Percentiles rank a stretch among this genome's conserved stretches.
Conservation (phyloP, 164 flowering plant species). For the Cinnamomum micranthum region DNA sequence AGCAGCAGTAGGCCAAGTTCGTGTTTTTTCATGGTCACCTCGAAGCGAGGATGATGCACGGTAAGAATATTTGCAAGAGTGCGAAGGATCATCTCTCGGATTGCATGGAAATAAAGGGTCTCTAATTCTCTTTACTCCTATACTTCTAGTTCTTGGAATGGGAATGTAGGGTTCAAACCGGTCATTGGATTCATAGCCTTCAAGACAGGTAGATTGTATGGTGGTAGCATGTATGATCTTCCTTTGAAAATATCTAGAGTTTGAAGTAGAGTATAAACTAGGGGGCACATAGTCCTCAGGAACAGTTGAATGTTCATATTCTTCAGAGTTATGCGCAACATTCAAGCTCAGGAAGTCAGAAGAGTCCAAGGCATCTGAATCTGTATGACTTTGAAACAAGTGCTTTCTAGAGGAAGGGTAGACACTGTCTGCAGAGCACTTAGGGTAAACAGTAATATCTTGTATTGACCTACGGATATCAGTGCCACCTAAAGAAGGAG, state of each 20-base stretch:
- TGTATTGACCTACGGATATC: too few species aligned
- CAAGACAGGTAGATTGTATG: background rate
- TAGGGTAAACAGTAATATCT: background rate
- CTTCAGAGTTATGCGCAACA: background rate
- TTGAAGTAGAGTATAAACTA: constrained; percentile 2
- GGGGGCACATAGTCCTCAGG: constrained; percentile 2
- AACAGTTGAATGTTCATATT: background rate
- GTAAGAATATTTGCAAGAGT: background rate
- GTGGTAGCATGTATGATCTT: background rate
- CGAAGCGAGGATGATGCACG: background rate
- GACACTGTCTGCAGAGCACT: background rate
- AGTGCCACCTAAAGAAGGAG: background rate
- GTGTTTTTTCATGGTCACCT: background rate
- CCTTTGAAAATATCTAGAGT: constrained; percentile 3
- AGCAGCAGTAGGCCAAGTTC: background rate
- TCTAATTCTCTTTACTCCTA: background rate
- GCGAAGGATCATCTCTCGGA: constrained; percentile 5
- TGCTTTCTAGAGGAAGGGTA: constrained; percentile 1
- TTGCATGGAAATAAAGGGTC: background rate
- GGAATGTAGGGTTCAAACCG: background rate
- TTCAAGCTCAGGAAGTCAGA: constrained; percentile 5
- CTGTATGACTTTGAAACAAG: background rate
- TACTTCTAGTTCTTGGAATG: background rate
- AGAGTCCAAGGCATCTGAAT: background rate
- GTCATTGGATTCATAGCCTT: background rate